Evolutionary conservation across 164 flowering plant genomes (phyloP).

Genomic region (Umbellularia californica): DNA sequence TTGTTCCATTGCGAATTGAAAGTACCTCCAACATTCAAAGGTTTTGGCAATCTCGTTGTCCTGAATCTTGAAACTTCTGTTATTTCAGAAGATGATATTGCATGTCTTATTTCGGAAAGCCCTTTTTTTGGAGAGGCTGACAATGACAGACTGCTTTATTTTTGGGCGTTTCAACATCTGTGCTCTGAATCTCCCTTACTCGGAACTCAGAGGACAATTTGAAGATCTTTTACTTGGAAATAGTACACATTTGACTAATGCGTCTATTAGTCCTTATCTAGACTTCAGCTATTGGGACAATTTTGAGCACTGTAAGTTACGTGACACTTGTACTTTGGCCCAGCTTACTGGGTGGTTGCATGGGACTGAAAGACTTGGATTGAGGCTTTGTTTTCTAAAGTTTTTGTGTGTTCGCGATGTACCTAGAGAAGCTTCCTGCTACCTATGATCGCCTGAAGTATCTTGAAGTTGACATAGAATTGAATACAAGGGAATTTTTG

Average conservation of each 20-base stretch:
- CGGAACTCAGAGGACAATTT: slow-evolving; percentile 63
- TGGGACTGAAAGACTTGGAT: slow-evolving; percentile 49
- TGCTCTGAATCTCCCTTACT: slow-evolving; percentile 63
- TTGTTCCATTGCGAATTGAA: slow-evolving; percentile 51
- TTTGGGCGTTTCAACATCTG: slow-evolving; percentile 35
- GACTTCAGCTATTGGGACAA: slow-evolving; percentile 25
- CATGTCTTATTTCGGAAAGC: slow-evolving; percentile 48
- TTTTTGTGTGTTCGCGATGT: too few species aligned
- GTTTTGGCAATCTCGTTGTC: slow-evolving; percentile 44
- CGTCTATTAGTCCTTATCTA: slow-evolving; percentile 49
- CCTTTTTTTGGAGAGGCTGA: slow-evolving; percentile 61
- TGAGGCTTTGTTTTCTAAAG: slow-evolving; percentile 52
- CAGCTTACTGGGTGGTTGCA: slow-evolving; percentile 62
- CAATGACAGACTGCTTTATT: slow-evolving; percentile 49
- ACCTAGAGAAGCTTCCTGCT: too few species aligned
- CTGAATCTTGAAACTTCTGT: slow-evolving; percentile 47
- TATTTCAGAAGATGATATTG: slow-evolving; percentile 37
- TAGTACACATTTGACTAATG: slow-evolving; percentile 39
- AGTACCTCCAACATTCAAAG: slow-evolving; percentile 53
- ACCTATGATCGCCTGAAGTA: too few species aligned
- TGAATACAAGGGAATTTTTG: too few species aligned
- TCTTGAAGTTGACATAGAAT: too few species aligned
- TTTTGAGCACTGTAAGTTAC: neutral
- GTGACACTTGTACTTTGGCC: slow-evolving; percentile 23
- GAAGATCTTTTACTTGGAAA: slow-evolving; percentile 48